phyloP scores from a whole-genome alignment of 768 basidiomycete genomes.

The Neoboletus brunneissimus region DNA sequence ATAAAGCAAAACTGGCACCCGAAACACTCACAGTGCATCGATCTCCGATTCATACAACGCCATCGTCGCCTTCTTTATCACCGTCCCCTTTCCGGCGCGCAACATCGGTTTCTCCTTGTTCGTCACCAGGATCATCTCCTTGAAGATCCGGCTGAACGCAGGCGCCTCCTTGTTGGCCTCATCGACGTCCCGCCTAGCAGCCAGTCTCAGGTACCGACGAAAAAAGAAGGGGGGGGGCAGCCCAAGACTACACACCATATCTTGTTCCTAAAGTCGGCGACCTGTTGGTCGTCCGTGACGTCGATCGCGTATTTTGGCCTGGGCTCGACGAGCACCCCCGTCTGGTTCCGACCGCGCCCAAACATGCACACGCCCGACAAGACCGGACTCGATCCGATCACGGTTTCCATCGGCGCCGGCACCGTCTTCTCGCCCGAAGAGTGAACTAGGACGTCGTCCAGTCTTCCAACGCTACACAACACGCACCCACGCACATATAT shows the following conservation, averaged over 20 bases:
- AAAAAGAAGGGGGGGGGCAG: too few relatives aligned
- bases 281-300: constrained; percentile 23
- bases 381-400: constrained; percentile 18
- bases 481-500: too few relatives aligned
- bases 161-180: constrained; percentile 42
- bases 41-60: constrained; percentile 44
- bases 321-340: constrained; percentile 33
- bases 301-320: constrained; percentile 35
- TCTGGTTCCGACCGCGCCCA: constrained; percentile 32
- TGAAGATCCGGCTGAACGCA: constrained; percentile 43
- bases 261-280: constrained; percentile 34
- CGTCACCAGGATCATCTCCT: constrained; percentile 50
- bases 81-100: constrained; percentile 47
- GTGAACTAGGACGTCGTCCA: constrained; percentile 34
- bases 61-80: constrained; percentile 40
- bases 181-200: constrained; percentile 37
- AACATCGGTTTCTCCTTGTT: constrained; percentile 41
- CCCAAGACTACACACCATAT: constrained; percentile 30
- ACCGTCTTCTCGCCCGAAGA: constrained; percentile 35
- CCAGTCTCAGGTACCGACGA: neutral
- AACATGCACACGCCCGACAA: constrained; percentile 40
- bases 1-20: neutral
- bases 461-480: constrained; percentile 38
- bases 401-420: constrained; percentile 34
- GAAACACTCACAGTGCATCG: constrained; percentile 37